phyloP scores from a whole-genome alignment of 352 stramenopile species.

The Globisporangium viniferum region DNA sequence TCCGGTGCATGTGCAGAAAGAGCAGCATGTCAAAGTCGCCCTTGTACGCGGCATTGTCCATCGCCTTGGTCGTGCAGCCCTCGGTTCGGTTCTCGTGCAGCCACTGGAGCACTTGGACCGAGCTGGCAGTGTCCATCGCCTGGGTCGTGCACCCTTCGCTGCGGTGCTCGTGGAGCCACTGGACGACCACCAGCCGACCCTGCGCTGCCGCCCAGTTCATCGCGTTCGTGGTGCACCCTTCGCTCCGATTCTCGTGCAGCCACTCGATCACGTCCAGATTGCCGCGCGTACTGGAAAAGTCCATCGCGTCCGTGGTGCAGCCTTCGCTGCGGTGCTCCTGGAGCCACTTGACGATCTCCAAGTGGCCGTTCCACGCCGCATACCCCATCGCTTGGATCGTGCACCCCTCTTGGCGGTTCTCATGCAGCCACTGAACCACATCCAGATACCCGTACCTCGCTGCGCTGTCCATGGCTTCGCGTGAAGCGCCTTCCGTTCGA shows the following conservation, averaged over 20 bases:
- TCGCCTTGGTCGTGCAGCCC: slow-evolving; percentile 21
- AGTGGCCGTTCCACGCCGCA: slow-evolving; percentile 37
- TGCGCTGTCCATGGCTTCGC: slow-evolving; percentile 14
- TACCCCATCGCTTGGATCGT: slow-evolving; percentile 7
- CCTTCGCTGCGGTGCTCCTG: slow-evolving; percentile 52
- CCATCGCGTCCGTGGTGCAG: slow-evolving; percentile 58
- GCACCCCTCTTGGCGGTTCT: slow-evolving; percentile 32
- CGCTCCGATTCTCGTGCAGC: slow-evolving; percentile 17
- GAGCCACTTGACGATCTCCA: slow-evolving; percentile 55
- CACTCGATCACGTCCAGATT: slow-evolving; percentile 17
- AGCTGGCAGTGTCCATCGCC: slow-evolving; percentile 22
- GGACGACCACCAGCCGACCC: slow-evolving; percentile 20
- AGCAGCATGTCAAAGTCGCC: slow-evolving; percentile 24
- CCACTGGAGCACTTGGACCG: slow-evolving; percentile 14
- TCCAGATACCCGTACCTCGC: slow-evolving; percentile 12
- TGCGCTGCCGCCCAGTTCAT: slow-evolving; percentile 23
- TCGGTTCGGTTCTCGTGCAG: slow-evolving; percentile 19
- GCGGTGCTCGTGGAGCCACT: slow-evolving; percentile 24
- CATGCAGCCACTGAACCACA: slow-evolving; percentile 36
- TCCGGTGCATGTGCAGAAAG: slow-evolving; percentile 20
- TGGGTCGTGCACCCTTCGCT: slow-evolving; percentile 18
- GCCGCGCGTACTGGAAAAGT: slow-evolving; percentile 24
- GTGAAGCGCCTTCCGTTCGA: slow-evolving; percentile 11
- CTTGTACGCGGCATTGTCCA: slow-evolving; percentile 26
- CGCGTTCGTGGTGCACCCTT: slow-evolving; percentile 18